phyloP scores from a whole-genome alignment of 805 yeast species.

The Teunomyces barrocoloradensis region DNA sequence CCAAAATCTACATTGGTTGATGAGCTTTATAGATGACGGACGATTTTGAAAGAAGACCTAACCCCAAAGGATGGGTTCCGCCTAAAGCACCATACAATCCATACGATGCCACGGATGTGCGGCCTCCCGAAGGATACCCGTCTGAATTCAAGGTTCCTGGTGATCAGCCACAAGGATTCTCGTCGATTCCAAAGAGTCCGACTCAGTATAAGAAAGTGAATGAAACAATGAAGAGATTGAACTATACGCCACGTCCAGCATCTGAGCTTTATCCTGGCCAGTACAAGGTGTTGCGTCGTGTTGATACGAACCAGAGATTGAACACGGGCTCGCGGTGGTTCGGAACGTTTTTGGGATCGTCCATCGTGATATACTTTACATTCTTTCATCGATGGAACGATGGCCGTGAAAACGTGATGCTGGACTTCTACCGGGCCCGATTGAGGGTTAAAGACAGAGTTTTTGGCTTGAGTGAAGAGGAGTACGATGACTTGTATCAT shows the following conservation, averaged over 20 bases:
- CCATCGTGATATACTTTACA: constrained; percentile 55
- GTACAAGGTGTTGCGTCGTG: constrained; percentile 63
- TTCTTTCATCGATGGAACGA: constrained; percentile 86
- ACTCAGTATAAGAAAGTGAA: constrained; percentile 65
- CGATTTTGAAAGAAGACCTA: constrained; percentile 59
- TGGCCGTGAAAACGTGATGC: constrained; percentile 71
- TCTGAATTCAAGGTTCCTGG: constrained; percentile 75
- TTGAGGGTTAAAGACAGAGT: constrained; percentile 53
- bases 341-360: constrained; percentile 48
- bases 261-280: constrained; percentile 77
- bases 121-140: constrained; percentile 86
- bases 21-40: neutral
- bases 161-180: constrained; percentile 50
- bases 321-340: constrained; percentile 60
- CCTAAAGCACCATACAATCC: constrained; percentile 87
- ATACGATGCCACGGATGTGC: constrained; percentile 68
- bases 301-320: constrained; percentile 51
- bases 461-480: constrained; percentile 57
- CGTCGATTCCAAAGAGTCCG: constrained; percentile 61
- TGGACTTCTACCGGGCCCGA: constrained; percentile 63
- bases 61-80: constrained; percentile 76
- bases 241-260: constrained; percentile 76
- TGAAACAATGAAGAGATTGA: constrained; percentile 69
- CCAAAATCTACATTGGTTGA: neutral
- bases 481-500: constrained; percentile 59